Percentiles rank a stretch among this genome's conserved stretches.
Evolutionary conservation across 2,329 filamentous ascomycete species (phyloP).

Genomic region (Neofusicoccum laricinum): DNA sequence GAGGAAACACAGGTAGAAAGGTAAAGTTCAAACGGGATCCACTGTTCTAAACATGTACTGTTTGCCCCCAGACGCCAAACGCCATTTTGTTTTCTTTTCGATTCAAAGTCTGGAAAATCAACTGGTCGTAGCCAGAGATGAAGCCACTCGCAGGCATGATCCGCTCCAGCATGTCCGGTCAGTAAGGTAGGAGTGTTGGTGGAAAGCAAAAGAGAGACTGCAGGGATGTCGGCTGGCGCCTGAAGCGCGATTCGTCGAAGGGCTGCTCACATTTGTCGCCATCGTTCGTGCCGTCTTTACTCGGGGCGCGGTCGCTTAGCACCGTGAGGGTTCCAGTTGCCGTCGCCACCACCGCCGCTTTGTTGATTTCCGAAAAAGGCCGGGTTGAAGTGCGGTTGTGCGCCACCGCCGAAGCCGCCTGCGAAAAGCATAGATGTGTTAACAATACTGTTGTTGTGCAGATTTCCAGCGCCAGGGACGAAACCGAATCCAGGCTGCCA

Average conservation of each 20-base stretch:
- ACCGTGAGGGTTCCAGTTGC: constrained; percentile 77
- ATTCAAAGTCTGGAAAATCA: not conserved
- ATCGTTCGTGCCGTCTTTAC: constrained; percentile 29
- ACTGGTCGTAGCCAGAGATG: not conserved
- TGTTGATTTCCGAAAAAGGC: constrained; percentile 62
- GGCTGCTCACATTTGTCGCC: not conserved
- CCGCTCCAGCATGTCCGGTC: not conserved
- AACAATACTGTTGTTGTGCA: not conserved
- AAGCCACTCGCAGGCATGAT: too few species aligned
- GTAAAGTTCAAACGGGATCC: not conserved
- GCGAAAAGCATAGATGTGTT: constrained; percentile 11
- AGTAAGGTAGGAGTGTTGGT: not conserved
- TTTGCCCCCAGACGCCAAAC: constrained; percentile 1
- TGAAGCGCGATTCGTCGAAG: not conserved
- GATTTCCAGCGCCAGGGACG: not conserved
- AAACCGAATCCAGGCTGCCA: not conserved
- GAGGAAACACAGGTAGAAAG: not conserved
- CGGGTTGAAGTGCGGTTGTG: constrained; percentile 69
- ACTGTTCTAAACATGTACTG: constrained; percentile 1
- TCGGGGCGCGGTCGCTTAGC: constrained; percentile 77
- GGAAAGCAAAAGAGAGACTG: not conserved
- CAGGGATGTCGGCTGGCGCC: not conserved
- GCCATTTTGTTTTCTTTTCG: constrained; percentile 8
- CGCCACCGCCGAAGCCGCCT: constrained; percentile 61
- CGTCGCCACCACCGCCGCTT: constrained; percentile 47